Base-by-base conservation (phyloP, 2,329 filamentous ascomycete genomes). In the Phoma sp. region DNA sequence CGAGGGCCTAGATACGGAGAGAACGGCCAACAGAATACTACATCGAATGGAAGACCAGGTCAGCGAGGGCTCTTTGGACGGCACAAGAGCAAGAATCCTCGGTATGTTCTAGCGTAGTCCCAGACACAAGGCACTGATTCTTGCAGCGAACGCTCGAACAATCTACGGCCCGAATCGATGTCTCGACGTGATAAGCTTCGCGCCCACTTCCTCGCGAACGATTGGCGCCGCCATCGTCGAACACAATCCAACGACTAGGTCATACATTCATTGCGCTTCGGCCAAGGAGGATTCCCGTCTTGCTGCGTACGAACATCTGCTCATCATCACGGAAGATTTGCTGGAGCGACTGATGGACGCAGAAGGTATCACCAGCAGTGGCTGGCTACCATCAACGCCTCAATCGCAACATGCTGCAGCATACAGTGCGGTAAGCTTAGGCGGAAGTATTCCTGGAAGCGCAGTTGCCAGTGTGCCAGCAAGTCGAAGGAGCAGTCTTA, bases 141-240 rank as follows among this genome's bases (percentile, higher is more conserved):
- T 9, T 23, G 1, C 37, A 70, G 69, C 70, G 57, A 74, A 73
- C 58, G 71, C 71, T 35, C 59, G 63, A 56, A 60, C 69, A 30
- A 73, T 74, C 46, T 74, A 73, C 63, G 71, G 71, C 30, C 55
- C 68, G 43, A 68, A 64, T 56, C 70, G 71, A 33, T 63, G 58
- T 60, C 68, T 74, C 62, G 71, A 74, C 61, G 60, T 72, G 50
- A 67, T 74, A 62, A 72, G 66, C 57, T 73, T 66, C 65, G 66
- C 68, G 23, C 64, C 64, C 44, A 68, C 66, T 57, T 71, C 67
- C 33, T 68, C 67, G 55, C 65, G 64, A 60, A 70, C 65, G 61
- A 70, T 69, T 55, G 68, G 60, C 47, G 71, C 70, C 58, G 70
- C 68, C 53, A 71, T 73, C 58, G 67, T 74, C 57, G 71, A 74